A percentile compares a stretch with the other conserved stretches of the same genome.
phyloP scores from a whole-genome alignment of 108 stramenopile species.

The Ochromonas danica region DNA sequence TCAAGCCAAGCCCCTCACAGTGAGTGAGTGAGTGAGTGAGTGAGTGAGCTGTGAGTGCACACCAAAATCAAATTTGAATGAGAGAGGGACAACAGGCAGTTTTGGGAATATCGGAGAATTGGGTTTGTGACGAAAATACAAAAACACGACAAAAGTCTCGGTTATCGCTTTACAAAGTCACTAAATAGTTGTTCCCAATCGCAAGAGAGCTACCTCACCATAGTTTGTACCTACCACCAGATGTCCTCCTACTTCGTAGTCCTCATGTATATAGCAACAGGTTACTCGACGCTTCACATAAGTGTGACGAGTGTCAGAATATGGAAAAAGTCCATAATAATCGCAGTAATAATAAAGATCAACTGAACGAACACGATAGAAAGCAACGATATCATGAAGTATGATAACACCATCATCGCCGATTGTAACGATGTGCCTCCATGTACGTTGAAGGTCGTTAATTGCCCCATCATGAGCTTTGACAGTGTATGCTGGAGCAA shows the following conservation, averaged over 20 bases:
- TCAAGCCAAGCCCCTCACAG: too few relatives aligned
- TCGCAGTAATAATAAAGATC: background rate
- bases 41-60: too few relatives aligned
- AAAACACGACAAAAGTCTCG: too few relatives aligned
- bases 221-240: constrained; percentile 2
- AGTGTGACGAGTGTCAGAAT: background rate
- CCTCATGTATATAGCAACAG: background rate
- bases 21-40: too few relatives aligned
- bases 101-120: too few relatives aligned
- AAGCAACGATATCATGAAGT: background rate
- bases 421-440: background rate
- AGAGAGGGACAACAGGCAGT: too few relatives aligned
- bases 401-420: background rate
- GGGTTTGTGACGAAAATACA: too few relatives aligned
- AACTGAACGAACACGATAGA: background rate
- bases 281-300: background rate
- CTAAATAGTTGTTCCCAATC: constrained; percentile 1
- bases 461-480: constrained; percentile 20
- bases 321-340: background rate
- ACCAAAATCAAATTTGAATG: too few relatives aligned
- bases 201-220: background rate
- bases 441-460: background rate
- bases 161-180: too few relatives aligned
- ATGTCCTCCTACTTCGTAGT: background rate
- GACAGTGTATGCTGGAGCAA: background rate